These are phyloP conservation scores for Nigrospora osmanthi DNA, from an alignment of 2,329 filamentous ascomycete genomes.

Conservation along the genomic window DNA sequence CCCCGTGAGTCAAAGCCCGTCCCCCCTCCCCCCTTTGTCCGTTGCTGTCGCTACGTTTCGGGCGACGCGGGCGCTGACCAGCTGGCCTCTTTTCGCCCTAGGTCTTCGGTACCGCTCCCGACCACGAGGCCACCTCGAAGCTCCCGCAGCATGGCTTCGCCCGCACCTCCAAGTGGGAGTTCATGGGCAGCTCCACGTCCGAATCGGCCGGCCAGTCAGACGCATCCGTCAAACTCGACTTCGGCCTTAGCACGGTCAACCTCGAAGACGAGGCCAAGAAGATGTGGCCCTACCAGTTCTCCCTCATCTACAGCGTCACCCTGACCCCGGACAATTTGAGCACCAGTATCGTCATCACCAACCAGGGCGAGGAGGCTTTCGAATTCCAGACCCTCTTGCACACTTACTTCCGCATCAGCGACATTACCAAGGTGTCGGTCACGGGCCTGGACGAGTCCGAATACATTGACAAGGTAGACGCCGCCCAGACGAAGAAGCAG, in stretches of 20 bases:
- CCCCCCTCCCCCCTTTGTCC: conserved; percentile 3
- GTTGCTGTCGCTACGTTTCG: conserved; percentile 1
- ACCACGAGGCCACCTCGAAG: conserved; percentile 66
- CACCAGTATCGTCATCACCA: conserved; percentile 80
- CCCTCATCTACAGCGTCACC: conserved; percentile 87
- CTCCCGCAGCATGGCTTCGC: conserved; percentile 95
- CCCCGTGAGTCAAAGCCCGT: conserved; percentile 64
- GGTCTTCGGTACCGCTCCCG: conserved; percentile 79
- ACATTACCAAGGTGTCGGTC: conserved; percentile 67
- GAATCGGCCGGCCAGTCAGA: conserved; percentile 49
- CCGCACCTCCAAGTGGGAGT: conserved; percentile 85
- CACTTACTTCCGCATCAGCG: conserved; percentile 80
- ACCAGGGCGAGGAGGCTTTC: conserved; percentile 74
- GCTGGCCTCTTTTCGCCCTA: conserved; percentile 19
- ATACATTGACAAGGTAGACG: conserved; percentile 80
- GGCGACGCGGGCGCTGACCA: too few relatives aligned
- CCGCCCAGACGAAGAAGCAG: conserved; percentile 55
- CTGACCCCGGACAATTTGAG: conserved; percentile 66
- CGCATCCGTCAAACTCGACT: conserved; percentile 84
- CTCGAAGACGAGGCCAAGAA: conserved; percentile 60
- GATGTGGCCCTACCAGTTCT: conserved; percentile 82
- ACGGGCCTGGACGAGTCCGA: conserved; percentile 67
- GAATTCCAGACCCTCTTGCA: conserved; percentile 91
- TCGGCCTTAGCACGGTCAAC: conserved; percentile 72
- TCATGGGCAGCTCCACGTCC: conserved; percentile 77